Base-by-base conservation (phyloP, 1,284 basidiomycete genomes). In the Sphagnurus paluster region DNA sequence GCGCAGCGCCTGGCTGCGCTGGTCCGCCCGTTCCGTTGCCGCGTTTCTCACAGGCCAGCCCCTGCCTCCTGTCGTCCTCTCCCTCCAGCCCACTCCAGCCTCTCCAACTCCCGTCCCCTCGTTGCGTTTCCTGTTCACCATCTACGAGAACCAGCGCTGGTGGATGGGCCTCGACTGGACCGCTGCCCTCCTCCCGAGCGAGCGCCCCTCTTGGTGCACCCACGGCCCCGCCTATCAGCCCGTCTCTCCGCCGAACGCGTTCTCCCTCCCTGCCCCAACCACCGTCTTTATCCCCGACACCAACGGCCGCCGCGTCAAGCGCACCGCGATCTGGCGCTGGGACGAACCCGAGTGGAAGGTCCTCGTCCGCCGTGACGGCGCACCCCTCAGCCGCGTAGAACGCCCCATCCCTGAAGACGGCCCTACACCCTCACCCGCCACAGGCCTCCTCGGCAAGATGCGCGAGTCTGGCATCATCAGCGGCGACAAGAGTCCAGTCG, bases 81-180 rank as follows among this genome's bases (percentile, higher is more conserved):
- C 77, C 47, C 48, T 67, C 50, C 55, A 74, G 50, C 56, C 69
- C 24, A 58, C 68, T 17, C 53, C 62, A 9, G 64, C 70, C 3
- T 57, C 68, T 0, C 53, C 67, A 10, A 52, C 65, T 39, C 59
- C 74, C 38, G 65, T 66, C 43, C 61, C 70, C 36, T 64, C 71
- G 8, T 62, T 91, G 19, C 86, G 90, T 36, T 94, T 94, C 70
- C 74, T 89, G 32, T 94, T 94, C 62, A 90, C 87, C 28, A 69
- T 97, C 23, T 88, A 91, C 62, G 94, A 98, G 66, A 98, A 97
- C 65, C 94, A 98, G 70, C 80, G 94, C 4, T 98, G 94, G 95
- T 91, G 88, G 88, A 78, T 90, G 74, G 87, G 85, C 2, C 75
- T 90, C 32, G 88, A 98, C 68, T 98, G 92, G 91, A 96, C 94